Conservation (phyloP, 2,329 filamentous ascomycete species). For the Aspergillus sojae region DNA sequence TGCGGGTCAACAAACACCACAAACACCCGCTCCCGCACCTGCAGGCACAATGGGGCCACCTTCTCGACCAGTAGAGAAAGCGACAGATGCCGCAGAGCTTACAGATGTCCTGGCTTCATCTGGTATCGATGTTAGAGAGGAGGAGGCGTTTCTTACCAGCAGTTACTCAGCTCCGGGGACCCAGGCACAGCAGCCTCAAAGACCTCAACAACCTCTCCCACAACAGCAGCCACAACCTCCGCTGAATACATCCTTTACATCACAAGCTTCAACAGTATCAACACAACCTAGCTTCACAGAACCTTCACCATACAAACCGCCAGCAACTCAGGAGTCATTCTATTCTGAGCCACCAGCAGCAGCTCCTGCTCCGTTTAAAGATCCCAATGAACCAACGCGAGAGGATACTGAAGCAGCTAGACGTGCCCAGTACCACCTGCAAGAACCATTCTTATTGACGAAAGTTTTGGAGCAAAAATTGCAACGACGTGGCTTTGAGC, state of each 20-base stretch:
- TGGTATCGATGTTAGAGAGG: conserved; percentile 82
- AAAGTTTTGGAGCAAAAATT: conserved; percentile 58
- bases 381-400: conserved; percentile 64
- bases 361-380: conserved; percentile 64
- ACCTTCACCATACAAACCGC: conserved; percentile 54
- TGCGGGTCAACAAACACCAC: conserved; percentile 53
- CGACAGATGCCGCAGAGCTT: conserved; percentile 66
- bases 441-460: conserved; percentile 72
- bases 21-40: conserved; percentile 40
- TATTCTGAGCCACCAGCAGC: conserved; percentile 67
- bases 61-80: conserved; percentile 58
- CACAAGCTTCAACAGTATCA: conserved; percentile 46
- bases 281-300: conserved; percentile 53
- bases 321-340: conserved; percentile 60
- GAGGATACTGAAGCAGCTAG: conserved; percentile 64
- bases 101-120: conserved; percentile 83
- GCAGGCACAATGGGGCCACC: conserved; percentile 64
- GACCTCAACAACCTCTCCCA: conserved; percentile 46
- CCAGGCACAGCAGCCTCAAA: conserved; percentile 35
- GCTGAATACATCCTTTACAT: conserved; percentile 46
- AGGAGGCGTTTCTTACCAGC: conserved; percentile 77
- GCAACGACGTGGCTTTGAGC: conserved; percentile 60
- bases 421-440: conserved; percentile 69
- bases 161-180: conserved; percentile 48
- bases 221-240: conserved; percentile 36